These are phyloP conservation scores for Solanum chilense DNA, from an alignment of 257 asterid species.

Conservation along the genomic window DNA sequence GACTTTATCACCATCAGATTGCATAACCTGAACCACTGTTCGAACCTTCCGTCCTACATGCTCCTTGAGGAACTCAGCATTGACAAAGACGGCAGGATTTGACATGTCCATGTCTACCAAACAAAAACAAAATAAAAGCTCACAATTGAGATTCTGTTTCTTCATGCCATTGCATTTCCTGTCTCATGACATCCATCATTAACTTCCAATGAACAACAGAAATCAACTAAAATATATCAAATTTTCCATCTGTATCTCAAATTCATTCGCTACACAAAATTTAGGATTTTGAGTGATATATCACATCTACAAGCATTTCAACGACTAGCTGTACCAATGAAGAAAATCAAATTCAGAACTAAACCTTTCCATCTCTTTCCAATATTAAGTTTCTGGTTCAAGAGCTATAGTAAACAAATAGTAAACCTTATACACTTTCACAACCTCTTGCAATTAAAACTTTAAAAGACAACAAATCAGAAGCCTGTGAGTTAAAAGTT, in stretches of 20 bases:
- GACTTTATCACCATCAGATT: constrained; percentile 59
- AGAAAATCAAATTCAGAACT: neutral
- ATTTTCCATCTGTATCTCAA: neutral
- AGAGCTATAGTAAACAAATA: neutral
- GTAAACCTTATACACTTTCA: neutral
- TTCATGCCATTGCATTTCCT: neutral
- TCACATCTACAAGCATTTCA: neutral
- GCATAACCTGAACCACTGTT: constrained; percentile 64
- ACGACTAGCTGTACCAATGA: neutral
- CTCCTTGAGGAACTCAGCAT: constrained; percentile 56
- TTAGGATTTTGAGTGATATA: neutral
- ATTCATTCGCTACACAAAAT: neutral
- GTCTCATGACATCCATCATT: neutral
- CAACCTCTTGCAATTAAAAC: neutral
- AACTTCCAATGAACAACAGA: neutral
- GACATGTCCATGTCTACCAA: constrained; percentile 58
- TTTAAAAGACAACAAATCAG: neutral
- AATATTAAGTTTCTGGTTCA: neutral
- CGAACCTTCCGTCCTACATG: constrained; percentile 68
- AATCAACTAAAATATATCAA: neutral
- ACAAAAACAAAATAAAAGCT: neutral
- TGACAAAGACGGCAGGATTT: constrained; percentile 74
- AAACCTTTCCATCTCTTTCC: neutral
- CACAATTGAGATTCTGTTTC: neutral
- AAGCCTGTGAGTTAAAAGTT: neutral